Conservation (phyloP, 805 yeast genomes). For the Nakazawaea anatomiae region DNA sequence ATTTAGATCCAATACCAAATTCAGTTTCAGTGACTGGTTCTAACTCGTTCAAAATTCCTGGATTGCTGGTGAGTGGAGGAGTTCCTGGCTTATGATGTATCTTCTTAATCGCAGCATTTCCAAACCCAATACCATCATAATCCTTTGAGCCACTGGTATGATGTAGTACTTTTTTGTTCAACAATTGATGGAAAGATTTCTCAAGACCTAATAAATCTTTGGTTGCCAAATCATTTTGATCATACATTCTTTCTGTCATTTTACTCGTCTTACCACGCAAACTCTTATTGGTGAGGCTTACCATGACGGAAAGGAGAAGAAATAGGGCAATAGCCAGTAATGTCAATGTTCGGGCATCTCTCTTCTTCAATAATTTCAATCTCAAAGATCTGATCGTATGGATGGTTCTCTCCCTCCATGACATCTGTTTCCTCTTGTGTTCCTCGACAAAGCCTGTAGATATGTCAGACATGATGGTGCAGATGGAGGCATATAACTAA, state of each 20-base stretch:
- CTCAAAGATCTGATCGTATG: not conserved
- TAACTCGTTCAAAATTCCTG: constrained; percentile 20
- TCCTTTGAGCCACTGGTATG: not conserved
- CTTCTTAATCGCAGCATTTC: constrained; percentile 11
- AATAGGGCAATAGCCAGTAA: not conserved
- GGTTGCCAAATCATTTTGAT: constrained; percentile 4
- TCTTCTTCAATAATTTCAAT: not conserved
- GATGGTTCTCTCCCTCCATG: not conserved
- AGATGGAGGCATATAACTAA: not conserved
- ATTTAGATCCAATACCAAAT: not conserved
- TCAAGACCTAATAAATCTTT: constrained; percentile 10
- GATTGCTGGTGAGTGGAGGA: constrained; percentile 19
- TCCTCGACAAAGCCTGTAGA: not conserved
- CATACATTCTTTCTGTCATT: not conserved
- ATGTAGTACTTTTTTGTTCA: constrained; percentile 18
- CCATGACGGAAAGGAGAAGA: not conserved
- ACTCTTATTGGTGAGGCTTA: not conserved
- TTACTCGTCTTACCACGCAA: not conserved
- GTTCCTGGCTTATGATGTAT: constrained; percentile 20
- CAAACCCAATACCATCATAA: constrained; percentile 15
- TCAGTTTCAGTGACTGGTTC: constrained; percentile 1
- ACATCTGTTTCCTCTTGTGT: constrained; percentile 5
- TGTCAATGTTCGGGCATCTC: not conserved
- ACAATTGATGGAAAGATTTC: constrained; percentile 16
- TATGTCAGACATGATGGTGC: not conserved